Percentiles rank a stretch among this genome's conserved stretches.
Evolutionary conservation across 768 basidiomycete genomes (phyloP).

Genomic region (Agaricus sinodeliciosus): DNA sequence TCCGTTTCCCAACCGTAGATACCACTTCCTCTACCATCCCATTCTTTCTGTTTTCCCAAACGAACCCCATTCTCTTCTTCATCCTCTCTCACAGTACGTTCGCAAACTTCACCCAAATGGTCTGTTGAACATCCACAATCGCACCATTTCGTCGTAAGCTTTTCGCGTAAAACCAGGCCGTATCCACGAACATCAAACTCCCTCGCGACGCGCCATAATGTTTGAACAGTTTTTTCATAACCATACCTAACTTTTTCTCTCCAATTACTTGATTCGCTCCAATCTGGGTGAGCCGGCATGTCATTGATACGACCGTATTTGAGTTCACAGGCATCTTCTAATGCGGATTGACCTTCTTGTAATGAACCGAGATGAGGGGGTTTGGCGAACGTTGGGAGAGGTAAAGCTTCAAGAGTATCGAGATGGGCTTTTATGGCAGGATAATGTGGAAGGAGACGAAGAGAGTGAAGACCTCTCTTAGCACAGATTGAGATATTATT

Average conservation of each 20-base stretch:
- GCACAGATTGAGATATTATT: conserved; percentile 63
- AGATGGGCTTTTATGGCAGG: conserved; percentile 56
- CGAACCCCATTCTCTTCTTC: conserved; percentile 52
- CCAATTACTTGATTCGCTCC: conserved; percentile 46
- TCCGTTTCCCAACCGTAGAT: conserved; percentile 69
- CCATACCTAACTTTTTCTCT: conserved; percentile 51
- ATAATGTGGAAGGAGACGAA: conserved; percentile 56
- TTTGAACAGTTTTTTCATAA: conserved; percentile 57
- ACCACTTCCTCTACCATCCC: conserved; percentile 72
- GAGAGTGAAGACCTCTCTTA: conserved; percentile 60
- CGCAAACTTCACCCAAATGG: conserved; percentile 72
- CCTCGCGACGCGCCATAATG: conserved; percentile 62
- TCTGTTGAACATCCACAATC: conserved; percentile 79
- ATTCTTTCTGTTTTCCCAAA: conserved; percentile 64
- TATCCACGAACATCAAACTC: conserved; percentile 74
- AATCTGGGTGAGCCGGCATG: conserved; percentile 30
- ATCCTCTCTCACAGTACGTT: conserved; percentile 63
- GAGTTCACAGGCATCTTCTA: conserved; percentile 60
- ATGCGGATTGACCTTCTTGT: conserved; percentile 48
- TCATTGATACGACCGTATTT: conserved; percentile 40
- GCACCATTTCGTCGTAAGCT: conserved; percentile 71
- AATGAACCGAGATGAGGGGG: conserved; percentile 60
- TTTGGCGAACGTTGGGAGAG: conserved; percentile 51
- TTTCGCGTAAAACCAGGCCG: conserved; percentile 62
- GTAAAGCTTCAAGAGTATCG: conserved; percentile 51